Evolutionary conservation across 179 eudicot species (phyloP).

Genomic region (Gypsophila paniculata): DNA sequence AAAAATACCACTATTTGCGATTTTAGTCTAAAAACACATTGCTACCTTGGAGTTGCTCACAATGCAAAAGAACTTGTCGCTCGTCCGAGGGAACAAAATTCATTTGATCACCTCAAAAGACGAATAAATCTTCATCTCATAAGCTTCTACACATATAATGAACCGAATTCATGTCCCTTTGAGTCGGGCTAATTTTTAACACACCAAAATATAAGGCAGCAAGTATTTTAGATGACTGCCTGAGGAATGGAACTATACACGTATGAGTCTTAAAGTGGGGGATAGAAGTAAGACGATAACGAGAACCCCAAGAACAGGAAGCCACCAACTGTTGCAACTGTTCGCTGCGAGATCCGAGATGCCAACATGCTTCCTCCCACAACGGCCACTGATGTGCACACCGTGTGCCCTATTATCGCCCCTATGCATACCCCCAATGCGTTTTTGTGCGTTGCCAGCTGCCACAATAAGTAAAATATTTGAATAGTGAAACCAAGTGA

Average conservation of each 20-base stretch:
- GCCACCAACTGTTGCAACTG: slow-evolving; percentile 93
- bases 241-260: neutral
- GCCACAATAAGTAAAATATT: slow-evolving; percentile 18
- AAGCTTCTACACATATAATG: neutral
- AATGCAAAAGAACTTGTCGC: too few species aligned
- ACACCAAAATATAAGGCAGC: neutral
- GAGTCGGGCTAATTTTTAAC: neutral
- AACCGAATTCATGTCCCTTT: neutral
- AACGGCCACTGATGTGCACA: slow-evolving; percentile 89
- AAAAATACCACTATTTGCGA: too few species aligned
- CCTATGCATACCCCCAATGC: slow-evolving; percentile 91
- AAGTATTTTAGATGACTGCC: neutral
- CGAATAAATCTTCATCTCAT: too few species aligned
- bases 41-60: too few species aligned
- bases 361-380: slow-evolving; percentile 96
- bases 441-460: slow-evolving; percentile 95
- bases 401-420: slow-evolving; percentile 69
- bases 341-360: slow-evolving; percentile 83
- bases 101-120: too few species aligned
- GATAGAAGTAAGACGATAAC: slow-evolving; percentile 84
- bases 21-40: too few species aligned
- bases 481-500: neutral
- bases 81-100: too few species aligned
- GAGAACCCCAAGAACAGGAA: slow-evolving; percentile 90
- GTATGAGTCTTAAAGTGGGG: slow-evolving; percentile 53